Evolutionary conservation across 2,329 filamentous ascomycete species (phyloP).

Genomic region (Zasmidium citrigriseum): DNA sequence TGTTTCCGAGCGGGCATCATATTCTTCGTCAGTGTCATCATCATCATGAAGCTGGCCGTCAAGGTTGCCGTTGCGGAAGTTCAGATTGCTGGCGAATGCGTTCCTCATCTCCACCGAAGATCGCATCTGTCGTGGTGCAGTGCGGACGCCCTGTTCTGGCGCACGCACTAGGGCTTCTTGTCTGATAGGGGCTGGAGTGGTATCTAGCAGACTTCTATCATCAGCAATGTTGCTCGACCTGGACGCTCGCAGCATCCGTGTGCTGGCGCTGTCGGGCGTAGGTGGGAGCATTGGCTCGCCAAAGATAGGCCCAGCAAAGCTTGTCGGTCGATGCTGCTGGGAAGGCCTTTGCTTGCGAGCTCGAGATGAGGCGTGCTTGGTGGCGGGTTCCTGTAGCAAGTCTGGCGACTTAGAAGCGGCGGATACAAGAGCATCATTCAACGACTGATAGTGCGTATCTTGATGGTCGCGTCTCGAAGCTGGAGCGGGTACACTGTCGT

Average conservation of each 20-base stretch:
- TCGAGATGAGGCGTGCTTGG: conserved; percentile 4
- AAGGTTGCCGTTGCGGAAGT: conserved; percentile 19
- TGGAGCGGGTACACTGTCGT: conserved; percentile 1
- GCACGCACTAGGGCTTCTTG: conserved; percentile 12
- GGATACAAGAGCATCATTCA: conserved; percentile 23
- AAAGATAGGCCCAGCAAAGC: conserved; percentile 26
- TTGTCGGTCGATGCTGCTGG: conserved; percentile 15
- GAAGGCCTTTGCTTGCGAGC: conserved; percentile 13
- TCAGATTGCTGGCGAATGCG: conserved; percentile 26
- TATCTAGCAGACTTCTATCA: conserved; percentile 26
- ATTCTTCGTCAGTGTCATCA: conserved; percentile 7
- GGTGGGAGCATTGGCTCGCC: conserved; percentile 34
- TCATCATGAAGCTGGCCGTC: conserved; percentile 14
- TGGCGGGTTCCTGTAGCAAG: background rate
- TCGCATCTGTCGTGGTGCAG: conserved; percentile 31
- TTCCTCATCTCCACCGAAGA: conserved; percentile 32
- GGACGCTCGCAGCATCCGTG: conserved; percentile 34
- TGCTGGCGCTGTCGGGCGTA: conserved; percentile 36
- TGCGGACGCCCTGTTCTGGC: conserved; percentile 21
- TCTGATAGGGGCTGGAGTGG: conserved; percentile 23
- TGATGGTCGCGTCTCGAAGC: conserved; percentile 7
- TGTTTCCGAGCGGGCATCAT: conserved; percentile 19
- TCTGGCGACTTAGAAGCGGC: conserved; percentile 5
- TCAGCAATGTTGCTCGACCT: conserved; percentile 29
- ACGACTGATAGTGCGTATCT: conserved; percentile 22